These are phyloP conservation scores for Phoenix dactylifera DNA, from an alignment of 176 grass and related monocot species.

Conservation along the genomic window DNA sequence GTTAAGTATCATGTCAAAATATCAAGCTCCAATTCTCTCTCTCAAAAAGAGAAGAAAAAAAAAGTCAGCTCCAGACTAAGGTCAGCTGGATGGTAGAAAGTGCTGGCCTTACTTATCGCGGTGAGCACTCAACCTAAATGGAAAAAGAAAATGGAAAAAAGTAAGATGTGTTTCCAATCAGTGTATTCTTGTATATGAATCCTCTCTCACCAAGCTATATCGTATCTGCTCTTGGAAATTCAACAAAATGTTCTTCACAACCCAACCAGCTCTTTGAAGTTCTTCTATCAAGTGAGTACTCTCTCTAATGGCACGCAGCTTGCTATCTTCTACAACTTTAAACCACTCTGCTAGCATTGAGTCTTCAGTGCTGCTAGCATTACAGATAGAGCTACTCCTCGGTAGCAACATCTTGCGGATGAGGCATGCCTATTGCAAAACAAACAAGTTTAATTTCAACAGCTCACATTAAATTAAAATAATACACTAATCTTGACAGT, in stretches of 20 bases:
- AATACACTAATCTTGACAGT: no score
- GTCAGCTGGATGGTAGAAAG: no score
- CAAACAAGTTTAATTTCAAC: not conserved
- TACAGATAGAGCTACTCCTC: no score
- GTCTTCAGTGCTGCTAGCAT: not conserved
- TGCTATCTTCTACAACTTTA: not conserved
- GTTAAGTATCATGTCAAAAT: no score
- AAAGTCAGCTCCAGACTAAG: no score
- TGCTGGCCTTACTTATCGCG: no score
- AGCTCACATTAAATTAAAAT: no score
- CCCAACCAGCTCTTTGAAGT: not conserved
- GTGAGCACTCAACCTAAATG: no score
- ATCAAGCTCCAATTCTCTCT: no score
- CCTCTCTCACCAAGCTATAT: not conserved
- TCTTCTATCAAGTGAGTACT: not conserved
- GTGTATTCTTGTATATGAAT: not conserved
- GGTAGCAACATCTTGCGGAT: not conserved
- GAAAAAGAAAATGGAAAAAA: no score
- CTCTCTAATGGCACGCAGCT: not conserved
- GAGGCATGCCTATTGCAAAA: not conserved
- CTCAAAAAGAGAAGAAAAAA: no score
- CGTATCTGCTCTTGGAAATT: conserved; percentile 1
- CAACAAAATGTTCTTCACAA: conserved; percentile 6
- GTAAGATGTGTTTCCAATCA: not conserved
- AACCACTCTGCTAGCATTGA: not conserved